Percentiles rank a stretch among this genome's conserved stretches.
Conservation (phyloP, 129 eudicot species). For the Helianthus tuberosus region DNA sequence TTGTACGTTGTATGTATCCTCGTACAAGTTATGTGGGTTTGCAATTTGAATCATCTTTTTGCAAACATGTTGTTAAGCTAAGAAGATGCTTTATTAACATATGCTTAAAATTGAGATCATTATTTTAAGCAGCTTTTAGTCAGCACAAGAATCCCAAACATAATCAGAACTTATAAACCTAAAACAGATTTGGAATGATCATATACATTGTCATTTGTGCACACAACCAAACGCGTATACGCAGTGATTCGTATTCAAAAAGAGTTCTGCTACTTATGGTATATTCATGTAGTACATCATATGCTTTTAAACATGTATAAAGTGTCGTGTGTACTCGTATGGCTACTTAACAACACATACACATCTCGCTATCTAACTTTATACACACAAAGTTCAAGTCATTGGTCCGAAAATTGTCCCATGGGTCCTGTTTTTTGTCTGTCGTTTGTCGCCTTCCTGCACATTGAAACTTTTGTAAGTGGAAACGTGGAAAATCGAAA, state of each 20-base stretch:
- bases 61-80: background rate
- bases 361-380: slow-evolving; percentile 40
- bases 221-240: background rate
- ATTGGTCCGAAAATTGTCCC: slow-evolving; percentile 22
- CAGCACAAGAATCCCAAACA: background rate
- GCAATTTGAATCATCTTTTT: background rate
- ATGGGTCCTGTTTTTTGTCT: slow-evolving; percentile 7
- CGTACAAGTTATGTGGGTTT: background rate
- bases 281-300: background rate
- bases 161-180: background rate
- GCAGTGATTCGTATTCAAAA: background rate
- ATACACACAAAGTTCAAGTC: slow-evolving; percentile 8
- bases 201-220: background rate
- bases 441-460: slow-evolving; percentile 5
- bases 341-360: slow-evolving; percentile 15
- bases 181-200: slow-evolving; percentile 3
- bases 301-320: slow-evolving; percentile 31
- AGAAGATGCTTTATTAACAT: background rate
- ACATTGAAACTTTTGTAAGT: slow-evolving; percentile 4
- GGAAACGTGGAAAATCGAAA: background rate
- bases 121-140: background rate
- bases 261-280: background rate
- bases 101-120: background rate
- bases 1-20: background rate
- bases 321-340: slow-evolving; percentile 18